These are phyloP conservation scores for Picocystis sp. DNA, from an alignment of 163 green algal species.

Conservation along the genomic window DNA sequence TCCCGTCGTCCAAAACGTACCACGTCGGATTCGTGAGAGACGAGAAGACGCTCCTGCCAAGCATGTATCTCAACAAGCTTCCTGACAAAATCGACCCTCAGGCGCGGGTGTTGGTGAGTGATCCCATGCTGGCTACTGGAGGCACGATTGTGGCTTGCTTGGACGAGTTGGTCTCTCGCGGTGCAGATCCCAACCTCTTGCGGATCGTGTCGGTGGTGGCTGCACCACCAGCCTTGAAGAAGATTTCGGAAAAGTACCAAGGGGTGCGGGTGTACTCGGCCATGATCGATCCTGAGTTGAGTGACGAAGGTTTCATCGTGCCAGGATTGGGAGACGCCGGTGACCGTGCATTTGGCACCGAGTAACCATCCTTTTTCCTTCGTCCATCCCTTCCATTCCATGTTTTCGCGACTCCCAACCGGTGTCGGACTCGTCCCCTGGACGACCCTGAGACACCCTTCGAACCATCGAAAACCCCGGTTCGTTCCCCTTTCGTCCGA, in stretches of 20 bases:
- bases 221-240: constrained; percentile 60
- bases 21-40: constrained; percentile 77
- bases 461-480: no score
- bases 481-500: no score
- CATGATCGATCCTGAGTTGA: constrained; percentile 78
- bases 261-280: constrained; percentile 67
- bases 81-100: constrained; percentile 34
- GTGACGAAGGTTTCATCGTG: constrained; percentile 80
- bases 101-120: constrained; percentile 45
- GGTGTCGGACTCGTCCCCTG: no score
- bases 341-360: constrained; percentile 65
- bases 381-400: no score
- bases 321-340: constrained; percentile 80
- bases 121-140: constrained; percentile 82
- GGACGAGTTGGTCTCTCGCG: constrained; percentile 51
- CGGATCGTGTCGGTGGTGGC: constrained; percentile 55
- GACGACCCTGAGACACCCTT: no score
- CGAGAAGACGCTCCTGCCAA: constrained; percentile 64
- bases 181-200: constrained; percentile 56
- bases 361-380: constrained; percentile 1
- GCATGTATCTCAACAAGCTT: constrained; percentile 83
- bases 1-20: constrained; percentile 61
- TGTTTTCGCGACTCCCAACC: no score
- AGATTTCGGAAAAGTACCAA: constrained; percentile 53
- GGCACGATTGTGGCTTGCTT: constrained; percentile 37